Conservation (phyloP, 306 rosid genomes). For the Potentilla sterilis region DNA sequence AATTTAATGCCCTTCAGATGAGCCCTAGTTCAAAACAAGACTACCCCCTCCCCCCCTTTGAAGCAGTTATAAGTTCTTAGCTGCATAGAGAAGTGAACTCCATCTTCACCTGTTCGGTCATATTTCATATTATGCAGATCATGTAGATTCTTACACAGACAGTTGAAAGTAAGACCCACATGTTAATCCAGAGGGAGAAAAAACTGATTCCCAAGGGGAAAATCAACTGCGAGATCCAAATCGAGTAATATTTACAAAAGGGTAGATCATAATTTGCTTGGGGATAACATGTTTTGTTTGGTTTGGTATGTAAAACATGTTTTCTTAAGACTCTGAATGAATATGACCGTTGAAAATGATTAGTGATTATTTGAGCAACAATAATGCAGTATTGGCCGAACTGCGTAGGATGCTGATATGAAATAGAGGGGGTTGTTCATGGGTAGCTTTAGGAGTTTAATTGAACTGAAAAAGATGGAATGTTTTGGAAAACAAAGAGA, state of each 20-base stretch:
- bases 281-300: background rate
- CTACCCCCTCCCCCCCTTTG: background rate
- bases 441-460: conserved; percentile 24
- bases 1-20: conserved; percentile 6
- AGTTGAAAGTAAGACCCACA: conserved; percentile 3
- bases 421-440: conserved; percentile 24
- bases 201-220: background rate
- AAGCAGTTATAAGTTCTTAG: background rate
- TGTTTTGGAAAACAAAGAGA: conserved; percentile 19
- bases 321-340: conserved; percentile 13
- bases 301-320: background rate
- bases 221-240: background rate
- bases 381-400: conserved; percentile 20
- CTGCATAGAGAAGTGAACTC: background rate
- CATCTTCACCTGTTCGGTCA: background rate
- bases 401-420: conserved; percentile 21
- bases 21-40: no score
- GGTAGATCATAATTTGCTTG: background rate
- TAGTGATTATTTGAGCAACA: conserved; percentile 22
- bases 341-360: conserved; percentile 13
- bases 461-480: conserved; percentile 30
- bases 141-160: background rate
- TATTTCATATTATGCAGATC: background rate
- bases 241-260: background rate
- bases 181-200: background rate